phyloP scores from a whole-genome alignment of 805 yeast genomes.

The Groenewaldozyma tartarivorans region DNA sequence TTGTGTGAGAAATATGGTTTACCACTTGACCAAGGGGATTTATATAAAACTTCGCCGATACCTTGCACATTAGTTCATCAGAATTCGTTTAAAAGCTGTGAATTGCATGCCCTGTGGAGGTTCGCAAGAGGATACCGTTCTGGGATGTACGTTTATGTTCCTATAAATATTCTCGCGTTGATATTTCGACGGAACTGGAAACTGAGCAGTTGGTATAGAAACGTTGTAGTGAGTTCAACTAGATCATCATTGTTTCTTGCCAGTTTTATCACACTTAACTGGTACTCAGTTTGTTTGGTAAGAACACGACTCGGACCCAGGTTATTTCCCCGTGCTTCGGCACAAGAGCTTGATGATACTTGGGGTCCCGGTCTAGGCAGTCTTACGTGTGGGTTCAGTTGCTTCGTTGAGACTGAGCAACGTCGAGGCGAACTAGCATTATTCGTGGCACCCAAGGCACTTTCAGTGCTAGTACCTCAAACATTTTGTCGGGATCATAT shows the following conservation, averaged over 20 bases:
- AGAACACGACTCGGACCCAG: conserved; percentile 33
- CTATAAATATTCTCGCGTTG: conserved; percentile 31
- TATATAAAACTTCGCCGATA: conserved; percentile 25
- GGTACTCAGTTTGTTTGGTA: conserved; percentile 41
- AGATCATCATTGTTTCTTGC: conserved; percentile 38
- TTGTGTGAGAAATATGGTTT: conserved; percentile 29
- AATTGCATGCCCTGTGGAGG: conserved; percentile 38
- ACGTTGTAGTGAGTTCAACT: conserved; percentile 21
- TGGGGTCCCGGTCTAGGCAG: conserved; percentile 35
- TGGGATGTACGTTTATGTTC: conserved; percentile 34
- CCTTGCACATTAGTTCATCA: conserved; percentile 36
- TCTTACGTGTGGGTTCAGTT: conserved; percentile 34
- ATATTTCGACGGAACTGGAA: conserved; percentile 15
- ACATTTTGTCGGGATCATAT: conserved; percentile 6
- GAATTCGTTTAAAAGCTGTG: conserved; percentile 32
- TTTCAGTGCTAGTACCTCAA: conserved; percentile 8
- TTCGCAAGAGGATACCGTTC: conserved; percentile 34
- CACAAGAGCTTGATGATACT: conserved; percentile 31
- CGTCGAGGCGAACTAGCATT: conserved; percentile 40
- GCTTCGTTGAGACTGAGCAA: conserved; percentile 31
- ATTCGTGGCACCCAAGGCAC: conserved; percentile 32
- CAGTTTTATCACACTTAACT: conserved; percentile 32
- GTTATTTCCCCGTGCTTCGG: conserved; percentile 30
- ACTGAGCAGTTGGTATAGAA: conserved; percentile 15
- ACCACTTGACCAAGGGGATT: conserved; percentile 28